A percentile compares a stretch with the other conserved stretches of the same genome.
Conservation (phyloP, 202 grass and related monocot genomes). For the Panicum hallii region DNA sequence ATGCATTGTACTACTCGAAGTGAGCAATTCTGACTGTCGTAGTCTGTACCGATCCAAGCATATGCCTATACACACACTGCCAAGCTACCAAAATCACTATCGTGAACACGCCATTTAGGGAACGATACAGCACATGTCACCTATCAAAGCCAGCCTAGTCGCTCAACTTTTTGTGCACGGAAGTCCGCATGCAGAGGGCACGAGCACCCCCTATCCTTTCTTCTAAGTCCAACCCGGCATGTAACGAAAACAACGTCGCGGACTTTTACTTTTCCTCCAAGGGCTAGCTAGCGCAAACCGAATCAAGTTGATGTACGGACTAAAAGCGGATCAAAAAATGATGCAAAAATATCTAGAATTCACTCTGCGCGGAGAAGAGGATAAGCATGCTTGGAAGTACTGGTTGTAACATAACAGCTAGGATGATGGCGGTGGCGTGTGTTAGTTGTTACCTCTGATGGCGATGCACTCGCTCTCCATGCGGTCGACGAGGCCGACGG, state of each 20-base stretch:
- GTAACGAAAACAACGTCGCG: slow-evolving; percentile 45
- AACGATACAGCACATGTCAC: slow-evolving; percentile 18
- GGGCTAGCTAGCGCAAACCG: not conserved
- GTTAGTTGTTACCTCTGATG: slow-evolving; percentile 62
- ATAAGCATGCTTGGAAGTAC: not conserved
- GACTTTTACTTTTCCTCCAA: slow-evolving; percentile 51
- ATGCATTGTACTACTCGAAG: not conserved
- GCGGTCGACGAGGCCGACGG: slow-evolving; percentile 83
- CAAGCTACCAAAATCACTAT: not conserved
- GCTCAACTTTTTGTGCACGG: slow-evolving; percentile 8
- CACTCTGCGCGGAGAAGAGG: not conserved
- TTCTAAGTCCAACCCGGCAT: slow-evolving; percentile 51
- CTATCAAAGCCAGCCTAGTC: not conserved
- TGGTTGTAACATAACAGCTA: too few relatives aligned
- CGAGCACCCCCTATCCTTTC: not conserved
- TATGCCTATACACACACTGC: slow-evolving; percentile 10
- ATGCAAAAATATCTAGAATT: not conserved
- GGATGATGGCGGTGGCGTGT: not conserved
- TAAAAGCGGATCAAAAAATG: not conserved
- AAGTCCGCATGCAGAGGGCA: slow-evolving; percentile 42
- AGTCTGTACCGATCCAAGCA: slow-evolving; percentile 11
- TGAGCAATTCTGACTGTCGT: slow-evolving; percentile 15
- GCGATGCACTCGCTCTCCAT: slow-evolving; percentile 94
- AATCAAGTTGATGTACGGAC: not conserved
- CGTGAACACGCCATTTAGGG: slow-evolving; percentile 27